Evolutionary conservation across 805 yeast species (phyloP), one percentile per base, ranked within the genome.

Genomic region (Nakazawaea pomicola): DNA sequence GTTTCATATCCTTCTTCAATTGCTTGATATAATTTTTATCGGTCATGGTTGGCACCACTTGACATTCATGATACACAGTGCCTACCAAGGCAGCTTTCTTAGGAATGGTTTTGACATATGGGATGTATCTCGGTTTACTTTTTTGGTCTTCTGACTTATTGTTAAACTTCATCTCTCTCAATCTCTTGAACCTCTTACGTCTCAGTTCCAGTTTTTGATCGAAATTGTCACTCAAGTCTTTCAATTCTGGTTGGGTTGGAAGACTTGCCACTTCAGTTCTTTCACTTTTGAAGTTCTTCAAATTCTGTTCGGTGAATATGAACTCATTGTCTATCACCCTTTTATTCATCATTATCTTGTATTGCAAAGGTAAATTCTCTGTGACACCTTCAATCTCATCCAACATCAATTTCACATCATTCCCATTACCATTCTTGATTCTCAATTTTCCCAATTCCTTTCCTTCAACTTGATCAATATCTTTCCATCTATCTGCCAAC

Each of bases 41-140:
- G 33, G 68, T 65, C 53, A 78, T 75, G 4, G 88, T 76, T 10
- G 98, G 97, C 38, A 83, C 76, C 16, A 87, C 80, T 52, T 83
- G 86, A 60, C 97, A 90, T 57, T 93, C 99, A 58, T 93, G 97
- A 43, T 82, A 84, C 21, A 91, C 81, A 28, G 89, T 86, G 29
- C 99, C 99, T 10, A 78, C 74, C 27, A 93, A 62, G 2, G 89
- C 75, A 0, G 99, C 90, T 53, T 86, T 85, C 56, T 80, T 89
- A 0, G 96, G 95, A 42, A 88, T 86, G 1, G 95, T 85, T 59
- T 82, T 84, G 10, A 87, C 90, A 58, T 78, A 86, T 10, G 95
- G 95, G n/a, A 82, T 73, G 46, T 68, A 75, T 53, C 80, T 66
- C n/a, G 43, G 39, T 29, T 21, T 34, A 12, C 27, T 25, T 41